Evolutionary conservation across 495 filamentous ascomycete species (phyloP).

Genomic region (Aspergillus funiculosus): DNA sequence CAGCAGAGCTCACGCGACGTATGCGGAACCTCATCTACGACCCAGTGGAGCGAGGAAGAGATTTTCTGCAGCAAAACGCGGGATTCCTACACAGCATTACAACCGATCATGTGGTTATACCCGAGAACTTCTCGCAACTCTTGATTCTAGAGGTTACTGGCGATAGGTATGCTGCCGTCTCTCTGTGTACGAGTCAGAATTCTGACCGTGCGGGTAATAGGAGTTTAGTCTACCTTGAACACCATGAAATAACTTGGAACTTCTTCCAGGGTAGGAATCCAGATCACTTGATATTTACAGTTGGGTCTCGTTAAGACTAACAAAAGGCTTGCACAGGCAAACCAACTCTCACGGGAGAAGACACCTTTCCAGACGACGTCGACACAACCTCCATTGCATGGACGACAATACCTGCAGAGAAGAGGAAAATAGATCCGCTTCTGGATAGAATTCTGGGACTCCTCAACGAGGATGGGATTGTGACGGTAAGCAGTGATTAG

Average conservation of each 20-base stretch:
- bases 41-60: slow-evolving; percentile 2
- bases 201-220: too few relatives aligned
- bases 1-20: not conserved
- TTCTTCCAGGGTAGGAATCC: slow-evolving; percentile 12
- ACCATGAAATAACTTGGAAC: slow-evolving; percentile 9
- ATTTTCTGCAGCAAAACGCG: slow-evolving; percentile 5
- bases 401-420: not conserved
- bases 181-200: too few relatives aligned
- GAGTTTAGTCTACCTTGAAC: slow-evolving; percentile 12
- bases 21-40: not conserved
- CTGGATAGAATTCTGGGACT: slow-evolving; percentile 21
- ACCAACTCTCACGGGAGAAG: not conserved
- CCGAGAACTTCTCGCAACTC: slow-evolving; percentile 21
- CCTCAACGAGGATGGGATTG: slow-evolving; percentile 16
- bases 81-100: not conserved
- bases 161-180: slow-evolving; percentile 7
- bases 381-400: slow-evolving; percentile 24
- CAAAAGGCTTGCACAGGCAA: not conserved
- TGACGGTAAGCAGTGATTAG: slow-evolving; percentile 13
- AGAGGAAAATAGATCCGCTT: not conserved
- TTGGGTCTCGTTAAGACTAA: too few relatives aligned
- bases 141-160: slow-evolving; percentile 16
- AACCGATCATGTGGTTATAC: not conserved
- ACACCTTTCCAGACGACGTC: slow-evolving; percentile 21
- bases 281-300: too few relatives aligned